Evolutionary conservation across 176 grass and related monocot genomes (phyloP), one percentile per base, ranked within the genome.

Genomic region (Saccharum spontaneum): DNA sequence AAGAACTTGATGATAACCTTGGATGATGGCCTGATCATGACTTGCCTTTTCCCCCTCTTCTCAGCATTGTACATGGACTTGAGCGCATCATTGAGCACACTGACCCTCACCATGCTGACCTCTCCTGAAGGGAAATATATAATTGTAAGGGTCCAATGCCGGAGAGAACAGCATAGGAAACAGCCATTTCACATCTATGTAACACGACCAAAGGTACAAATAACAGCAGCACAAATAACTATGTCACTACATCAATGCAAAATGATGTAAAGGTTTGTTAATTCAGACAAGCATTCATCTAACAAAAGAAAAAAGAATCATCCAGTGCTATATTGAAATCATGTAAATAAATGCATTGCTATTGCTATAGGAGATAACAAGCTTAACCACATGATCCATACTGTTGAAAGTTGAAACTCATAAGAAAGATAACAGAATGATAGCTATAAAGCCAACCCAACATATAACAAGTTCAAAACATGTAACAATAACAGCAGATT

Each of bases 21-120:
- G 7, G 93, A 94, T 4, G 93, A 94, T 1, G 93, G 93, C 49
- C 93, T 83, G 68, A 94, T 94, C 90, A 94, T 88, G 69, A 90
- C 90, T 76, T 94, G 93, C 70, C 93, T 74, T 43, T 94, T 94
- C 14, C 93, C 93, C 43, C 90, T 88, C 82, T 94, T 94, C 71
- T 94, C 93, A 39, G 93, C 93, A 69, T 94, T 94, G 90, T 94
- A 94, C 93, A 94, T 94, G 79, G 85, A 90, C 88, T 94, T 94
- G 2, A 94, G 90, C 38, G 93, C 93, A 69, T 94, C 93, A 2
- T 94, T 94, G 55, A 94, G 62, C 40, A 94, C 93, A 10, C 93
- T 94, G 8, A 94, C 69, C 33, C 90, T 94, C 90, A 94, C 93
- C 93, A 92, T 94, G 4, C 5, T 70, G 46, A 55, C 59, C 89